Evolutionary conservation across 2,329 filamentous ascomycete species (phyloP).

Genomic region (Zymoseptoria ardabiliae): DNA sequence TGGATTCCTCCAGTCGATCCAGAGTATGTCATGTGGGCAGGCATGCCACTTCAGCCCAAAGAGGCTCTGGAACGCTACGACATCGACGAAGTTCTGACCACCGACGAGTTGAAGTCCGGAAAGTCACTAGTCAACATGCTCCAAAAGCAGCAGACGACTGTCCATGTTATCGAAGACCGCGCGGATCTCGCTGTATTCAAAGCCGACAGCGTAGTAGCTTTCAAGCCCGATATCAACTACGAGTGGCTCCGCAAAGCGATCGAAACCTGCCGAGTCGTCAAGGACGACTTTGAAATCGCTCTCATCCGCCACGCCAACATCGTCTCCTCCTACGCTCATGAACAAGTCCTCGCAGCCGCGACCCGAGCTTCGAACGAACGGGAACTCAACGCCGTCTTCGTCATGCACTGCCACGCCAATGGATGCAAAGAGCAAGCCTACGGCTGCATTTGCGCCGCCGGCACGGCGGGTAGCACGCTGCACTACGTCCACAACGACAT

Average conservation of each 20-base stretch:
- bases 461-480: slow-evolving; percentile 72
- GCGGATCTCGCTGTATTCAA: slow-evolving; percentile 39
- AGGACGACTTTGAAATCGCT: slow-evolving; percentile 75
- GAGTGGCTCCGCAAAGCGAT: slow-evolving; percentile 56
- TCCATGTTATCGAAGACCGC: slow-evolving; percentile 74
- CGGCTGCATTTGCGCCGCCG: slow-evolving; percentile 74
- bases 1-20: slow-evolving; percentile 88
- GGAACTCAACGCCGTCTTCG: slow-evolving; percentile 74
- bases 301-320: slow-evolving; percentile 75
- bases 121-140: slow-evolving; percentile 49
- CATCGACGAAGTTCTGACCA: slow-evolving; percentile 48
- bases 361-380: slow-evolving; percentile 65
- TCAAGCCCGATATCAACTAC: slow-evolving; percentile 59
- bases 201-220: slow-evolving; percentile 59
- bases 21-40: slow-evolving; percentile 89
- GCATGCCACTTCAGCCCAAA: slow-evolving; percentile 70
- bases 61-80: slow-evolving; percentile 59
- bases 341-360: slow-evolving; percentile 58
- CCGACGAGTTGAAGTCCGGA: slow-evolving; percentile 65
- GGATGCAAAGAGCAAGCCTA: slow-evolving; percentile 81
- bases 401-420: slow-evolving; percentile 66
- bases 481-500: slow-evolving; percentile 81
- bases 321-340: slow-evolving; percentile 72
- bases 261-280: slow-evolving; percentile 72
- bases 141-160: slow-evolving; percentile 36